Evolutionary conservation across 2,329 filamentous ascomycete genomes (phyloP), one percentile per base, ranked within the genome.

Genomic region (Colletotrichum phormii): DNA sequence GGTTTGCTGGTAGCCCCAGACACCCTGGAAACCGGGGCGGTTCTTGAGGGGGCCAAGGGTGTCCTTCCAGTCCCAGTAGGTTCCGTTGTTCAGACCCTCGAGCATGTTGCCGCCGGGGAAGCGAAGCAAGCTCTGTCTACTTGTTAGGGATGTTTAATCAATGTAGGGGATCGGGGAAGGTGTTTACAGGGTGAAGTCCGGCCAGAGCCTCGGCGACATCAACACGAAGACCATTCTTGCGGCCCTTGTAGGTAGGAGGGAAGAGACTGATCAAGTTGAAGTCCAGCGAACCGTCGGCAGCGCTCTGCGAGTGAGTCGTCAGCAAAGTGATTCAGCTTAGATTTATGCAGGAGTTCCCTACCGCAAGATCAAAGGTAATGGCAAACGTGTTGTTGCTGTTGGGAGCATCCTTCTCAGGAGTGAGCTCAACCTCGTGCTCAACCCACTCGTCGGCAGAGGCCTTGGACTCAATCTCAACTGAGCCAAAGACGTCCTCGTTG

Each of bases 71-170:
- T 88, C 82, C 86, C 86, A 88, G 76, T 80, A 84, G 4, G 81
- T 83, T 54, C 77, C 77, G 74, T 84, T 83, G 29, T 81, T 84
- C 59, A 80, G 77, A 0, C 86, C 86, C 77, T 88, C 86, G 2
- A 92, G 80, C 82, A 91, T 91, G 77, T 91, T 92, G 9, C 90
- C 91, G 6, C 92, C 92, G 0, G 91, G 91, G 71, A 92, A 88
- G 18, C 92, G 87, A 57, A 93, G 85, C 75, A 92, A 88, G n/a
- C 85, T 57, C 31, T 42, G 62, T 75, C 7, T 73, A 29, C 33
- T 29, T 33, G 61, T 55, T 7, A 66, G 29, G 11, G 5, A 22
- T 24, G 24, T 53, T 1, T 15, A 5, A 3, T 9, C 12, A 11
- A 12, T 15, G 5, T n/a, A 22, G 12, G 12, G n/a, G n/a, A 22